Evolutionary conservation across 352 stramenopile genomes (phyloP), one percentile per base, ranked within the genome.

Genomic region (Pythium insidiosum): DNA sequence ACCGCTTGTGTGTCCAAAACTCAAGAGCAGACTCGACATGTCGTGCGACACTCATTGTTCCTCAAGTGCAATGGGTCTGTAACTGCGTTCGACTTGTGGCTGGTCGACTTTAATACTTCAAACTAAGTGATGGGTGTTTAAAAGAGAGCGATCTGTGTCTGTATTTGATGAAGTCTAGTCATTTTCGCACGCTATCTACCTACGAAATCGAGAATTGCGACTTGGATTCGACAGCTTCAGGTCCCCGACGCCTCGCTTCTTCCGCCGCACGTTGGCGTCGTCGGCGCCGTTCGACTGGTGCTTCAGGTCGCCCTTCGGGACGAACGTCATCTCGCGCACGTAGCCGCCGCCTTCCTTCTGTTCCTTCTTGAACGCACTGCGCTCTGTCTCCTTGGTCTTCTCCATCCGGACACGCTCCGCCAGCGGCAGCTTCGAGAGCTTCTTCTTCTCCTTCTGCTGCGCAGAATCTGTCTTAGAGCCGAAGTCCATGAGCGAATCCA

Each of bases 361-460:
- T 40, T 88, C 78, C 59, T 91, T 89, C 58, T 90, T 88, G 62
- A 88, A 91, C 15, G 73, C 64, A 37, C 77, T 90, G 28, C 69
- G 68, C 50, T 94, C 81, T 39, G 73, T 68, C 39, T 88, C 79
- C 23, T 80, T 79, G 7, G 69, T 55, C 35, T 82, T 75, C 48
- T 92, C 78, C 42, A 88, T 61, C 28, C 68, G 63, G 47, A 94
- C 45, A 6, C 80, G 73, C 58, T 90, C 80, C n/a, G 73, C 64
- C 19, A 92, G 74, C 23, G 79, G 77, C 44, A 92, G 33, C 56
- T 90, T 89, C 33, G 72, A 63, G 13, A 94, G 44, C 49, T 90
- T 67, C 57, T 82, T 83, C 57, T 80, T 85, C 48, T 90, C 68
- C 38, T 77, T 77, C 57, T 94, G 81, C 21, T 54, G 62, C 38